These are phyloP conservation scores for Moesziomyces globuligerus DNA, from an alignment of 1,284 basidiomycete genomes.

Conservation along the genomic window DNA sequence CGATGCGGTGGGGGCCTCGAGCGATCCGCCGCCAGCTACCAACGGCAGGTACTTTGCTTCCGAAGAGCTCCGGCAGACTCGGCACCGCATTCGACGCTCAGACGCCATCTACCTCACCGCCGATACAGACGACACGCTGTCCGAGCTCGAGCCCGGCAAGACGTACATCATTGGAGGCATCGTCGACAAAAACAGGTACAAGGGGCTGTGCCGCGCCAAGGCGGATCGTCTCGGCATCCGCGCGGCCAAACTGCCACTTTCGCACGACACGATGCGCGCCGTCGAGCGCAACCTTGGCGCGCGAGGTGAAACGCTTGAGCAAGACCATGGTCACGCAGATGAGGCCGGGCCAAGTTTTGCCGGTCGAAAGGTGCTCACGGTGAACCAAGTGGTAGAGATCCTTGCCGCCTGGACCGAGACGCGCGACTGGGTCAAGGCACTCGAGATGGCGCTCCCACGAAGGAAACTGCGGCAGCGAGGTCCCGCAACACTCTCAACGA, in stretches of 20 bases:
- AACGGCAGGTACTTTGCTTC: conserved; percentile 8
- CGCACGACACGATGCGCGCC: conserved; percentile 72
- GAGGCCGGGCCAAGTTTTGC: conserved; percentile 20
- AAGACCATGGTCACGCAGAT: conserved; percentile 5
- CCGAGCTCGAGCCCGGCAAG: conserved; percentile 81
- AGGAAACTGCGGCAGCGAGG: conserved; percentile 34
- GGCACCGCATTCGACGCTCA: conserved; percentile 18
- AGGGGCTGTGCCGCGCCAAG: conserved; percentile 85
- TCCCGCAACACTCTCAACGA: conserved; percentile 8
- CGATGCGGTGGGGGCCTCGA: not conserved
- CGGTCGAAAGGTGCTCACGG: conserved; percentile 87
- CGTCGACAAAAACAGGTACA: conserved; percentile 95
- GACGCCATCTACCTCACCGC: conserved; percentile 91
- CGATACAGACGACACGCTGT: conserved; percentile 86
- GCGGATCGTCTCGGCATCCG: conserved; percentile 79
- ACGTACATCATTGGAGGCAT: conserved; percentile 97
- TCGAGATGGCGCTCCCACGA: conserved; percentile 67
- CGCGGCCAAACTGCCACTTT: conserved; percentile 89
- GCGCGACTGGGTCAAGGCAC: conserved; percentile 63
- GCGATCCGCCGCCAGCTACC: not conserved
- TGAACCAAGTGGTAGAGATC: conserved; percentile 95
- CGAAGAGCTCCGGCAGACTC: conserved; percentile 14
- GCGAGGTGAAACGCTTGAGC: conserved; percentile 29
- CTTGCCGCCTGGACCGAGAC: conserved; percentile 80
- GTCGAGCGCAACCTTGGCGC: conserved; percentile 30